Percentiles rank a stretch among this genome's conserved stretches.
phyloP scores from a whole-genome alignment of 495 filamentous ascomycete genomes.

The Staphylotrichum longicolle region DNA sequence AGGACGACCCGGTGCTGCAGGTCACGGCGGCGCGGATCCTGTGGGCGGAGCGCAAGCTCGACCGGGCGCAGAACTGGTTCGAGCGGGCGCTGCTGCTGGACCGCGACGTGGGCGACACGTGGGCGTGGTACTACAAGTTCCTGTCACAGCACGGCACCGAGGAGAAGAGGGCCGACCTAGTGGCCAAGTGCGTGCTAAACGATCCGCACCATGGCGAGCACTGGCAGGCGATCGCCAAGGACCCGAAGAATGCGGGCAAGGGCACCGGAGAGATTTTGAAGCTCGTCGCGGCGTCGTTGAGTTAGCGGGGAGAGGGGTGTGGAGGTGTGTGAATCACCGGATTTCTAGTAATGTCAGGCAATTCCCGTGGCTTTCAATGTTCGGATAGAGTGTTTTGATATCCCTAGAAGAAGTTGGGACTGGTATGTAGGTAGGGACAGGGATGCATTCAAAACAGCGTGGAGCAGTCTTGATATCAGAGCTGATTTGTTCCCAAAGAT shows the following conservation, averaged over 20 bases:
- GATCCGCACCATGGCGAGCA: constrained; percentile 92
- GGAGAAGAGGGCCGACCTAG: constrained; percentile 80
- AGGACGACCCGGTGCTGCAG: constrained; percentile 84
- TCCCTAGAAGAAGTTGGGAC: not conserved
- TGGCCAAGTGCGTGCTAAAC: constrained; percentile 68
- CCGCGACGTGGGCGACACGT: constrained; percentile 83
- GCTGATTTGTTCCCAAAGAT: not conserved
- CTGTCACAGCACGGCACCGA: constrained; percentile 84
- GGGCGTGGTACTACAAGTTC: constrained; percentile 99
- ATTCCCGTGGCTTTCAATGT: not conserved
- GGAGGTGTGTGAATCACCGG: not conserved
- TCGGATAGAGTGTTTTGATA: constrained; percentile 10
- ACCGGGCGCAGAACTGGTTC: constrained; percentile 94
- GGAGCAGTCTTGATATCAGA: constrained; percentile 3
- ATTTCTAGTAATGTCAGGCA: not conserved
- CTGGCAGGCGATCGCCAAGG: constrained; percentile 83
- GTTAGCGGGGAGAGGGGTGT: constrained; percentile 9
- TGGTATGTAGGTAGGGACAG: not conserved
- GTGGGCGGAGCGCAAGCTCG: constrained; percentile 67
- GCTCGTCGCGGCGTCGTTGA: constrained; percentile 55
- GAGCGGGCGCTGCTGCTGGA: constrained; percentile 89
- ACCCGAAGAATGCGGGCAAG: constrained; percentile 73
- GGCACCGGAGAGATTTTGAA: constrained; percentile 77
- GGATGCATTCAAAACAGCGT: not conserved
- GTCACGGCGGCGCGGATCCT: constrained; percentile 56